Conservation (phyloP, 495 filamentous ascomycete genomes). For the Xylaria longipes region DNA sequence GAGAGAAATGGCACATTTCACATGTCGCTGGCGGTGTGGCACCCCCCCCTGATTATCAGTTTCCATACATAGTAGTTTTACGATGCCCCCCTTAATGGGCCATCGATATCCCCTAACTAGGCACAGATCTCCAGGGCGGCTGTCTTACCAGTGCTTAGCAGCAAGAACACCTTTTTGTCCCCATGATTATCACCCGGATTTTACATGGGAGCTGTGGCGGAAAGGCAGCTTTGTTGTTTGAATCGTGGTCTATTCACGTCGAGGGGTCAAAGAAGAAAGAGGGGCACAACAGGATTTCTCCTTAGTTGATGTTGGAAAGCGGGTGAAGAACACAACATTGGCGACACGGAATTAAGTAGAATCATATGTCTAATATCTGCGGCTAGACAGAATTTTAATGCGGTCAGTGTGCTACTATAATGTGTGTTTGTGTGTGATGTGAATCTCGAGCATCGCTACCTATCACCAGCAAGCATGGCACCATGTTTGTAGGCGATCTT, state of each 20-base stretch:
- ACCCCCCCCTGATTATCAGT: slow-evolving; percentile 23
- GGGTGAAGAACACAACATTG: neutral
- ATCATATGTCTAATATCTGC: neutral
- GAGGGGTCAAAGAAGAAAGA: neutral
- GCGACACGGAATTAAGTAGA: neutral
- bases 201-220: neutral
- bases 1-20: neutral
- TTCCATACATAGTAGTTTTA: slow-evolving; percentile 14
- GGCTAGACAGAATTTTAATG: neutral
- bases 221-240: neutral
- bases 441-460: neutral
- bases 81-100: neutral
- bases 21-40: slow-evolving; percentile 24
- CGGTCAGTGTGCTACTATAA: neutral
- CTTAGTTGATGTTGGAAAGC: neutral
- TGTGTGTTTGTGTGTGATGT: neutral
- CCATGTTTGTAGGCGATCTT: neutral
- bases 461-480: neutral
- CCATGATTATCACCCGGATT: neutral
- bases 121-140: neutral
- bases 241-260: neutral
- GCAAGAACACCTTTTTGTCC: neutral
- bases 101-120: slow-evolving; percentile 15
- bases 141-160: neutral
- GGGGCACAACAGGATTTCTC: neutral